These are phyloP conservation scores for Asterionellopsis glacialis DNA, from an alignment of 108 stramenopile species.

Conservation along the genomic window DNA sequence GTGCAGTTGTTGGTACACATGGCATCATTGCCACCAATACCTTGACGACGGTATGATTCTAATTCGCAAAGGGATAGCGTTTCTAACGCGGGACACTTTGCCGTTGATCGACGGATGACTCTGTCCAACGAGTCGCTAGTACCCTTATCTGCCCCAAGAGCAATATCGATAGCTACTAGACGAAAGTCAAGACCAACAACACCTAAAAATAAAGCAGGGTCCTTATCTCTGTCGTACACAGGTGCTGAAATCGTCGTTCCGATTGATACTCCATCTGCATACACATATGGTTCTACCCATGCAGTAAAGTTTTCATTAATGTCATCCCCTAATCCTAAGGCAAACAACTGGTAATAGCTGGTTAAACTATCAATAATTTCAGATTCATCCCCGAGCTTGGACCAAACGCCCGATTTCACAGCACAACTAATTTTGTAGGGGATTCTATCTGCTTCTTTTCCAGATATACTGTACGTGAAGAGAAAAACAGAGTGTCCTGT, in stretches of 20 bases:
- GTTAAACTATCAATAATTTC: conserved; percentile 34
- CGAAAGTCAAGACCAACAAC: conserved; percentile 45
- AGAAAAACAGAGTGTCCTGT: conserved; percentile 14
- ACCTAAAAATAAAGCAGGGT: conserved; percentile 42
- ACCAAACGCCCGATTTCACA: conserved; percentile 42
- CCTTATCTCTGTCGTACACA: conserved; percentile 41
- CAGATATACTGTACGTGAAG: conserved; percentile 42
- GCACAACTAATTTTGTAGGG: conserved; percentile 44
- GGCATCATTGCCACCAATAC: no score
- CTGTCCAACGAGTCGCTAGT: no score
- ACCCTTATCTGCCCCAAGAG: no score
- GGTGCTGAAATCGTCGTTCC: conserved; percentile 55
- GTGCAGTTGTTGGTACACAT: no score
- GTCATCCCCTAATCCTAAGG: conserved; percentile 40
- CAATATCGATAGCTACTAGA: conserved; percentile 14
- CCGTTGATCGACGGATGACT: no score
- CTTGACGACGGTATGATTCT: no score
- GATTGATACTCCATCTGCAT: conserved; percentile 14
- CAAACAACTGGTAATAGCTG: conserved; percentile 48
- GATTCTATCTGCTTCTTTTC: conserved; percentile 9
- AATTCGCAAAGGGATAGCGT: no score
- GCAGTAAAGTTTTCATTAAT: conserved; percentile 37
- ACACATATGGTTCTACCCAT: conserved; percentile 65
- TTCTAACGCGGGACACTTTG: no score
- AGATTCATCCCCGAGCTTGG: conserved; percentile 17